These are phyloP conservation scores for Monosporascus sp. DNA, from an alignment of 2,329 filamentous ascomycete species.

Conservation along the genomic window DNA sequence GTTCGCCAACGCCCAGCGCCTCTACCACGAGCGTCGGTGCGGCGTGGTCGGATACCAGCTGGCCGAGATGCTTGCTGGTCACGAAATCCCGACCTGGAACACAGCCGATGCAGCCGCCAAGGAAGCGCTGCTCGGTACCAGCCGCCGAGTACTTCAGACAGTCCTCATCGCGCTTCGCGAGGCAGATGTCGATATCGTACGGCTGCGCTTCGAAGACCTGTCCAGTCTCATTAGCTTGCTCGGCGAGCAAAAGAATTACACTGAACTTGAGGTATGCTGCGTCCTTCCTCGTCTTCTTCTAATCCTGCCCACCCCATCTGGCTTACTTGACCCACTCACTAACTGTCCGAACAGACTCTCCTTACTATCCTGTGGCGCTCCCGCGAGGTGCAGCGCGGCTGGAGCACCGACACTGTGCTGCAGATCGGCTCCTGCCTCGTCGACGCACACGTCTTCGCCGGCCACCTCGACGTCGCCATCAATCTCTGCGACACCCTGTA, in stretches of 20 bases:
- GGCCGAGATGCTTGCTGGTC: constrained; percentile 38
- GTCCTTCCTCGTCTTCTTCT: neutral
- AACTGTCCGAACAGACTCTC: constrained; percentile 11
- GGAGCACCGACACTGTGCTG: constrained; percentile 23
- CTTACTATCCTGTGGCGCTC: constrained; percentile 28
- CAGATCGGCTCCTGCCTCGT: constrained; percentile 26
- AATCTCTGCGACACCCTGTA: constrained; percentile 26
- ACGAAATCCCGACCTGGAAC: constrained; percentile 28
- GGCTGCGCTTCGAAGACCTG: constrained; percentile 38
- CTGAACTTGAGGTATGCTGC: constrained; percentile 34
- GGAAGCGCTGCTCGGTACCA: constrained; percentile 31
- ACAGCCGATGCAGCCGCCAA: constrained; percentile 27
- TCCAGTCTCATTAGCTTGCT: constrained; percentile 40
- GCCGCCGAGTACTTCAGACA: constrained; percentile 33
- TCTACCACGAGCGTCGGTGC: constrained; percentile 33
- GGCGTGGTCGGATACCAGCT: constrained; percentile 41
- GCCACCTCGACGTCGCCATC: constrained; percentile 22
- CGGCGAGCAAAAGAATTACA: constrained; percentile 41
- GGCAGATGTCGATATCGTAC: constrained; percentile 37
- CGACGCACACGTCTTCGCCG: constrained; percentile 25
- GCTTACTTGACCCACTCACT: neutral
- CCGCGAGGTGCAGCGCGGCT: constrained; percentile 28
- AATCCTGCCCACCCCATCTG: too few relatives aligned
- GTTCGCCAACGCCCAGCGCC: constrained; percentile 35
- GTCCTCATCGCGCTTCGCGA: constrained; percentile 37